Evolutionary conservation across 2,329 filamentous ascomycete genomes (phyloP), one percentile per base, ranked within the genome.

Genomic region (Aspergillus nomiae): DNA sequence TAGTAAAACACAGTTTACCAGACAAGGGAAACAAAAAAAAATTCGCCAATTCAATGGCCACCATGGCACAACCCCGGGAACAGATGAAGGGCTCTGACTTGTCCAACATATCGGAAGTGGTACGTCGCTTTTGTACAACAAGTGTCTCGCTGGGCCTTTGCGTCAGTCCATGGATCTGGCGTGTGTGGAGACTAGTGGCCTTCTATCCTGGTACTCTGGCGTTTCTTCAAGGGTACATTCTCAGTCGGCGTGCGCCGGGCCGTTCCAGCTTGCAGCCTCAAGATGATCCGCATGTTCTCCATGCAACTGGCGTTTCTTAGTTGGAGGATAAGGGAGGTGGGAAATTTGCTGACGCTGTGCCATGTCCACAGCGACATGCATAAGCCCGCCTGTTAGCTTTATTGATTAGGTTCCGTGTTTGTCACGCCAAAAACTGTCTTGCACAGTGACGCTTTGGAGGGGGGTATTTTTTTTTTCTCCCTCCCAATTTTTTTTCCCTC

Each of bases 261-360:
- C 78, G 78, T 79, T 76, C 78, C 78, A 79, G 77, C 76, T 77
- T 78, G 76, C 77, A 78, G 76, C 75, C 76, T 77, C 77, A 76
- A 70, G 72, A 76, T 77, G 76, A 78, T 78, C 73, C 76, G 76
- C 77, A 78, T 75, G 67, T 73, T 67, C 70, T 65, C 73, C 69
- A 71, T 73, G 70, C 70, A 65, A 69, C 67, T 64, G 68, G 65
- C 62, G 64, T 59, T 69, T 64, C 65, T 71, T 72, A 66, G 75
- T 68, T 76, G 71, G 74, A 74, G 70, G 72, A 73, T 69, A 68
- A 70, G 63, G 61, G 66, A 69, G 70, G 72, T 70, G 69, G 68
- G 72, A 69, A 69, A 71, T 70, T 70, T 71, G 70, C 71, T 75
- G 74, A 74, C 71, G 70, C 70, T 71, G 68, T 70, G 63, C 69